Conservation (phyloP, 768 basidiomycete species). For the Arthromyces matolae region DNA sequence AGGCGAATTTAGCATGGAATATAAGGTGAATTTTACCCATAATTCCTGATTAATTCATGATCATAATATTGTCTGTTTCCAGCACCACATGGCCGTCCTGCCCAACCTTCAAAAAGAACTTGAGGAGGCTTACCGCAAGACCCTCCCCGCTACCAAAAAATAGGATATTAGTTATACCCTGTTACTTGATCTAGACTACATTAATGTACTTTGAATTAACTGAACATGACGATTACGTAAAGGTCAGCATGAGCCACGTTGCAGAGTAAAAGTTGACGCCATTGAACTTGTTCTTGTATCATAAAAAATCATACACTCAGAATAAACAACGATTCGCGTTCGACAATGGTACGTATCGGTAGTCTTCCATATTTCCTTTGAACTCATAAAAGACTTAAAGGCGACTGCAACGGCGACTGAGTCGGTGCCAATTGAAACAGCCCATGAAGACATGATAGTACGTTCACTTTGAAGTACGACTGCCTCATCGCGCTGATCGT, state of each 20-base stretch:
- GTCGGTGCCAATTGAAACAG: constrained; percentile 86
- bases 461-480: constrained; percentile 25
- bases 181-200: constrained; percentile 8
- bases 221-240: too few species aligned
- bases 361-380: background rate
- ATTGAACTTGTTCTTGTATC: too few species aligned
- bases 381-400: constrained; percentile 20
- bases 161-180: constrained; percentile 33
- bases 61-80: constrained; percentile 5
- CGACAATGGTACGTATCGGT: constrained; percentile 11
- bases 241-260: too few species aligned
- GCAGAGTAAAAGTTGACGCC: too few species aligned
- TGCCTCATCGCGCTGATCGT: constrained; percentile 4
- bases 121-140: constrained; percentile 82
- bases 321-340: background rate
- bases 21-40: constrained; percentile 55
- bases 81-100: constrained; percentile 81
- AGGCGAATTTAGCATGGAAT: constrained; percentile 82
- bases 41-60: constrained; percentile 3
- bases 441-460: constrained; percentile 99
- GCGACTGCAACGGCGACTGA: constrained; percentile 55
- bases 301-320: too few species aligned
- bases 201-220: constrained; percentile 2
- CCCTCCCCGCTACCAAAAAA: constrained; percentile 64
- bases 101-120: constrained; percentile 86